Conservation (phyloP, 2,329 filamentous ascomycete genomes). For the Ascosphaera aggregata region DNA sequence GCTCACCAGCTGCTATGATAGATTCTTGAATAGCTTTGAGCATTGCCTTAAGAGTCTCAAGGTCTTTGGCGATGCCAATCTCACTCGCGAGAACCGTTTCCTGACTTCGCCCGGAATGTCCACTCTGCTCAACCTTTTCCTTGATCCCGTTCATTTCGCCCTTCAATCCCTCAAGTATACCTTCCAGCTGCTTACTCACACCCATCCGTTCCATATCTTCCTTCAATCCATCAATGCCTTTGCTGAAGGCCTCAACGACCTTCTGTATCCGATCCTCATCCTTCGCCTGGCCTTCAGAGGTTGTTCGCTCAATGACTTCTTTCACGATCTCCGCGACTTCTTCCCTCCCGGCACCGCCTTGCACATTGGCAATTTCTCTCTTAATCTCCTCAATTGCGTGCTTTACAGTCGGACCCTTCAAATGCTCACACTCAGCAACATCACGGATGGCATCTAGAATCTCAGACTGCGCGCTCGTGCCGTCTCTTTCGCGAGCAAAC, state of each 20-base stretch:
- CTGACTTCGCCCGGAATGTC: constrained; percentile 24
- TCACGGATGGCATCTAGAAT: constrained; percentile 37
- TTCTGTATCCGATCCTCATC: neutral
- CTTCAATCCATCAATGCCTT: neutral
- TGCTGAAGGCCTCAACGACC: neutral
- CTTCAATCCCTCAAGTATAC: neutral
- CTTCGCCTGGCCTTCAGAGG: neutral
- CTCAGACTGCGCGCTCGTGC: constrained; percentile 34
- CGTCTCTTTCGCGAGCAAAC: constrained; percentile 34
- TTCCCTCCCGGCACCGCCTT: neutral
- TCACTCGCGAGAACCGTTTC: constrained; percentile 33
- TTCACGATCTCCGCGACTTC: neutral
- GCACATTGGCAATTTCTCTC: constrained; percentile 30
- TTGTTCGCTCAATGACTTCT: neutral
- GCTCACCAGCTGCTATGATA: neutral
- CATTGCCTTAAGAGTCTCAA: constrained; percentile 66
- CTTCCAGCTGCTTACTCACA: neutral
- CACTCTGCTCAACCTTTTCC: constrained; percentile 24
- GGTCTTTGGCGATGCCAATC: constrained; percentile 37
- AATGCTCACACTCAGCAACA: constrained; percentile 15
- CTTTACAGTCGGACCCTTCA: constrained; percentile 12
- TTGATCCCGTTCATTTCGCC: constrained; percentile 19
- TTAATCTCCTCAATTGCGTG: constrained; percentile 11
- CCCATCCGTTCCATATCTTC: neutral
- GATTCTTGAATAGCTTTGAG: constrained; percentile 46